Base-by-base conservation (phyloP, 805 yeast genomes). In the Metschnikowia borealis region DNA sequence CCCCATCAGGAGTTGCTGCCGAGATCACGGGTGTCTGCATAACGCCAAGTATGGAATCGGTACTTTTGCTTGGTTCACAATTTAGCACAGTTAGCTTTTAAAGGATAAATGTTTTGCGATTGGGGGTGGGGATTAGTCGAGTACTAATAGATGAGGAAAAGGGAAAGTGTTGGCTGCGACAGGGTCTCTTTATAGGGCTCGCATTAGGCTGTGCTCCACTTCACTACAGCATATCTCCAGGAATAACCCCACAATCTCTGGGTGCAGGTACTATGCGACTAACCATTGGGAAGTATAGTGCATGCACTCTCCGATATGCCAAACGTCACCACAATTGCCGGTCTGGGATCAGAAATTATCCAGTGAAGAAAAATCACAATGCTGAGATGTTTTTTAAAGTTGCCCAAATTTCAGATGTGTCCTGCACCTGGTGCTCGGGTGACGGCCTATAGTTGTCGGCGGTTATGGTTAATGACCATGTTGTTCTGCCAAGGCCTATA, bases 1-100 rank as follows among this genome's bases (percentile, higher is more conserved):
- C 73, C 2, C 73, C 75, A 36, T 63, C 67, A 3, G 49, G 51
- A 1, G 74, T 63, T 34, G 60, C 54, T 6, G 49, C 55, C 33
- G 51, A 51, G 10, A 72, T 65, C 0, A 26, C 43, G 2, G 76
- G 76, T 21, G 68, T 17, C 6, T 38, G 21, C 58, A 54, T 50
- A 6, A 6, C 6, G 21, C 20, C 5, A 26, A 10, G 3, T 26
- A 26, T 5, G 29, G 8, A 26, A 26, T 26, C 11, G 29, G 4
- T 26, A 26, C 29, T 26, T 26, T 8, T 8, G 29, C 29, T 26
- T 26, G 4, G 11, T 26, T 26, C 11, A 26, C 11, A 26, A 26
- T 26, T 26, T 8, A 26, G 13, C 11, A 26, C 29, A 26, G 29
- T 11, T 26, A 26, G 29, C 29, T 26, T 26, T 26, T 8, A 26